Conservation (phyloP, 176 grass and related monocot species). For the Sorghum bicolor region Sorghum_bicolor_NCBIv3 NC_012876.2:65310501-65311000, state of each 20-base stretch:
- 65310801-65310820: conserved; percentile 4
- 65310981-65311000: not conserved
- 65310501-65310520: not conserved
- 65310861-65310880: not conserved
- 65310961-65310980: not conserved
- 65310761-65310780: conserved; percentile 78
- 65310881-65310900: not conserved
- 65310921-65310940: not conserved
- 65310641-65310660: conserved; percentile 90
- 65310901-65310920: not conserved
- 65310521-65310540: conserved; percentile 88
- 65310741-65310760: conserved; percentile 87
- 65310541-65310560: conserved; percentile 84
- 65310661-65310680: conserved; percentile 78
- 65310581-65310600: conserved; percentile 80
- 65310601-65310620: conserved; percentile 79
- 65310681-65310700: conserved; percentile 88
- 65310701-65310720: conserved; percentile 97
- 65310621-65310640: conserved; percentile 96
- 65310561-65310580: conserved; percentile 88
- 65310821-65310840: not conserved
- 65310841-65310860: not conserved
- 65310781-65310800: conserved; percentile 5
- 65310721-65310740: conserved; percentile 93
- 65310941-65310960: not conserved